Percentiles rank a stretch among this genome's conserved stretches.
Evolutionary conservation across 2,329 filamentous ascomycete species (phyloP).

Genomic region (Sphaerulina vaccinii): DNA sequence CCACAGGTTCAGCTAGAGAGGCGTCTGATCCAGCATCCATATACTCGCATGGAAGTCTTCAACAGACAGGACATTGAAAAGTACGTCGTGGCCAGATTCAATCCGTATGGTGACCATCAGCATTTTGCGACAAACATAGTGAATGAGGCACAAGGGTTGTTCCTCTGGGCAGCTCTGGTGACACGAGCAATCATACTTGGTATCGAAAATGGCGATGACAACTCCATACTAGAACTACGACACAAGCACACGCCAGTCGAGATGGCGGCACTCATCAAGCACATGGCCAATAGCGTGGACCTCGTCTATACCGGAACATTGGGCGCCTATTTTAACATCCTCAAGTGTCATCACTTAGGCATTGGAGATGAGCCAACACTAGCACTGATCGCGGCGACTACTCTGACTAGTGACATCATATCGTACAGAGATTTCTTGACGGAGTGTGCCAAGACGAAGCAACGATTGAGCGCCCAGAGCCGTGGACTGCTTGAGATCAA

Average conservation of each 20-base stretch:
- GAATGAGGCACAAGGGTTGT: constrained; percentile 15
- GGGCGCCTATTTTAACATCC: not conserved
- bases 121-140: not conserved
- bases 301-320: not conserved
- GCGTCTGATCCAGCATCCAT: not conserved
- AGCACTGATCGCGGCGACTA: not conserved
- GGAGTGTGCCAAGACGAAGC: not conserved
- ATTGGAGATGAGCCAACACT: constrained; percentile 4
- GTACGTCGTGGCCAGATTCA: not conserved
- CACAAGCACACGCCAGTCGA: not conserved
- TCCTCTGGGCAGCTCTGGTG: constrained; percentile 19
- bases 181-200: not conserved
- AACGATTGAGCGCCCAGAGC: constrained; percentile 1
- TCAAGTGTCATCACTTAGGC: not conserved
- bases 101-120: not conserved
- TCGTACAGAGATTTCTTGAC: constrained; percentile 1
- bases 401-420: not conserved
- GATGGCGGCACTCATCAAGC: not conserved
- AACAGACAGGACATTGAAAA: not conserved
- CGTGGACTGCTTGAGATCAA: constrained; percentile 1
- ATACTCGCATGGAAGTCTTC: not conserved
- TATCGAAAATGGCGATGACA: constrained; percentile 12
- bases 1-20: not conserved
- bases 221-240: not conserved
- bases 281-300: not conserved